A percentile compares a stretch with the other conserved stretches of the same genome.
These are phyloP conservation scores for Pezicula neosporulosa DNA, from an alignment of 2,329 filamentous ascomycete genomes.

Conservation along the genomic window DNA sequence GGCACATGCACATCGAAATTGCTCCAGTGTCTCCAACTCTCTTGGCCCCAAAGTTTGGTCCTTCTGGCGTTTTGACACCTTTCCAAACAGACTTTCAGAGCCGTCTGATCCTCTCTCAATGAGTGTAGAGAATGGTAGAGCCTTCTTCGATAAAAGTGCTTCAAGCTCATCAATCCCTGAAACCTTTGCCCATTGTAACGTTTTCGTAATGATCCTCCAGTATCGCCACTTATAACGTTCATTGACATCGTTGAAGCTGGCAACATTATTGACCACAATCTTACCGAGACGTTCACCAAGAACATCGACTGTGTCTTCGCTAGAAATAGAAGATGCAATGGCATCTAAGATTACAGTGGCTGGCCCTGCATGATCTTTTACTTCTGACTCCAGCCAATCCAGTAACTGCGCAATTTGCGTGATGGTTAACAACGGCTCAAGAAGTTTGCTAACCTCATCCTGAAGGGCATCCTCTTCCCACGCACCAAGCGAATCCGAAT, in stretches of 20 bases:
- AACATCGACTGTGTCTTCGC: conserved; percentile 29
- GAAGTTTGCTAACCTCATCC: conserved; percentile 20
- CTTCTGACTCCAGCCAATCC: conserved; percentile 29
- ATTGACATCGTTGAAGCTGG: conserved; percentile 14
- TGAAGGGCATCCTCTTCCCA: conserved; percentile 28
- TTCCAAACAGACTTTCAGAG: background rate
- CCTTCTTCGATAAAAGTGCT: conserved; percentile 14
- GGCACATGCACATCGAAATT: conserved; percentile 21
- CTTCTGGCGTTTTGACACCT: too few relatives aligned
- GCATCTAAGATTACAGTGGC: conserved; percentile 34
- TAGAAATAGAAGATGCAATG: conserved; percentile 31
- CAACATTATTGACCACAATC: conserved; percentile 24
- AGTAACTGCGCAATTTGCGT: conserved; percentile 33
- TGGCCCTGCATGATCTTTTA: conserved; percentile 17
- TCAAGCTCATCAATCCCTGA: conserved; percentile 14
- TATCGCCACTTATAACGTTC: conserved; percentile 24
- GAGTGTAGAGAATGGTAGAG: conserved; percentile 15
- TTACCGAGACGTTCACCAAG: conserved; percentile 30
- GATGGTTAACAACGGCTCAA: conserved; percentile 34
- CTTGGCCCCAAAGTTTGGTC: too few relatives aligned
- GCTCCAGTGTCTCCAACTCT: conserved; percentile 18
- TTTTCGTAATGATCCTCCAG: conserved; percentile 23
- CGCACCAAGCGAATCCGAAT: conserved; percentile 15
- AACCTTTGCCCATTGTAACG: conserved; percentile 15
- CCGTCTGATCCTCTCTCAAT: background rate